phyloP scores from a whole-genome alignment of 176 grass and related monocot genomes.

The Oryza meyeriana region DNA sequence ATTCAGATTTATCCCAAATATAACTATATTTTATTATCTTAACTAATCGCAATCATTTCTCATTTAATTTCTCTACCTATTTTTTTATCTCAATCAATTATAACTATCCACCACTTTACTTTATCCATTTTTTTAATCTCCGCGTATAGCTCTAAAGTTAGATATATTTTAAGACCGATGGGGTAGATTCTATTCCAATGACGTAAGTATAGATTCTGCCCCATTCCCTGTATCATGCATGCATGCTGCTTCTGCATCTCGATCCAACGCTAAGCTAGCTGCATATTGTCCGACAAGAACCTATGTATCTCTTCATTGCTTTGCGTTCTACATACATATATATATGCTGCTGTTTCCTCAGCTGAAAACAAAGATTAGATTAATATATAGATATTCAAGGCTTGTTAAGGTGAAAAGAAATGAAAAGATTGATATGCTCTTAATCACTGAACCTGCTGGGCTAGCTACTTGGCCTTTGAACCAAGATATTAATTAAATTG shows the following conservation, averaged over 20 bases:
- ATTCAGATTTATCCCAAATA: too few species aligned
- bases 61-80: too few species aligned
- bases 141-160: too few species aligned
- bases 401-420: neutral
- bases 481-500: slow-evolving; percentile 15
- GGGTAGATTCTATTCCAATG: too few species aligned
- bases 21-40: too few species aligned
- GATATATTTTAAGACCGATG: too few species aligned
- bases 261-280: neutral
- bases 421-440: neutral
- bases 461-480: neutral
- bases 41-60: too few species aligned
- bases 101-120: too few species aligned
- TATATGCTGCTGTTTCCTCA: slow-evolving; percentile 29
- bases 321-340: neutral
- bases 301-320: neutral
- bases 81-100: too few species aligned
- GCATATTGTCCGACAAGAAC: neutral
- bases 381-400: neutral
- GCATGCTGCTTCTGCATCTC: neutral
- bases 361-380: slow-evolving; percentile 27
- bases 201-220: neutral
- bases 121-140: too few species aligned
- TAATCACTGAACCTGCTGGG: neutral
- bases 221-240: slow-evolving; percentile 7